Evolutionary conservation across 2,329 filamentous ascomycete species (phyloP), one percentile per base, ranked within the genome.

Genomic region (Pseudopyrenochaeta lycopersici): DNA sequence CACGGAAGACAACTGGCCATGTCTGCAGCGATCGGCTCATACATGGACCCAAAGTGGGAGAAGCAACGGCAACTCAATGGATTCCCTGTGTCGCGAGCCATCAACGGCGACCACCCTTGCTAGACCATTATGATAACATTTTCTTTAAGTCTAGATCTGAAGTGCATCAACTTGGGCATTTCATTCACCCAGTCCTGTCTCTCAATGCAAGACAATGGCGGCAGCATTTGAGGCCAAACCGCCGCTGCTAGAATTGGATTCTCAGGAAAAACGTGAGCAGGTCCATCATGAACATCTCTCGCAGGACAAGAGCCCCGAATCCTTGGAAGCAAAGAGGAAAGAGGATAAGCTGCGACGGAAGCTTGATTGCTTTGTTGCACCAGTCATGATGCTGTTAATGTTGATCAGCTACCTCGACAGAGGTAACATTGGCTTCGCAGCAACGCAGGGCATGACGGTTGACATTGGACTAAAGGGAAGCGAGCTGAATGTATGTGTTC

Each of bases 361-460:
- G 44, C 58, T 75, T 23, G 71, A 74, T 39, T 61, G 61, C 47
- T 73, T 64, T 33, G 64, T 75, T 36, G 72, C 70, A 3, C 72
- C 72, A 1, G 71, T 75, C 23, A 72, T 75, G 67, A 72, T 73
- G 66, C 52, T 74, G 29, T 55, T 74, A 7, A 72, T 72, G 67
- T 50, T 74, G 21, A 74, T 73, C 20, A 66, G 61, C 41, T 75
- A 75, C 53, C 58, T 75, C 4, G 72, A 74, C 46, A 53, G 71
- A 33, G 69, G 70, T 0, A 74, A 75, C 33, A 75, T 75, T 33
- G 68, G 72, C 1, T 73, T 73, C 49, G 71, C 71, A 7, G 70
- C 72, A 3, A 73, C 71, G 1, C 69, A 72, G 36, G 70, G 71
- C 1, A 75, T 74, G 72, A 67, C 64, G 14, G 49, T 53, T 4